Conservation (phyloP, 148 eudicot species). For the Fagopyrum homotropicum region DNA sequence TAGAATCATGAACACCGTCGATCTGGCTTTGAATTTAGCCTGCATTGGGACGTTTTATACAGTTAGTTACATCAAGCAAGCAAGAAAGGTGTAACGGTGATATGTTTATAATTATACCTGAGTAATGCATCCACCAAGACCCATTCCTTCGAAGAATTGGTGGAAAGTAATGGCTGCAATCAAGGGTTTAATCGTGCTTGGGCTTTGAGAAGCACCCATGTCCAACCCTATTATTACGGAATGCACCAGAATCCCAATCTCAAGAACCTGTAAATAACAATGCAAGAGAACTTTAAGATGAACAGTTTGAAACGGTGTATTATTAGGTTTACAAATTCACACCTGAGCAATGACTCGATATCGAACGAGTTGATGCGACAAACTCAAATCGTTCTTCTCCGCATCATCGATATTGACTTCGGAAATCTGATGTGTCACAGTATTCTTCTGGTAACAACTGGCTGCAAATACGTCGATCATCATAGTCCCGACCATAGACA, state of each 20-base stretch:
- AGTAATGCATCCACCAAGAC: slow-evolving; percentile 26
- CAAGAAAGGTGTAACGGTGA: too few relatives aligned
- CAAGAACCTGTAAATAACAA: slow-evolving; percentile 20
- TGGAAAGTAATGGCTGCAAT: slow-evolving; percentile 27
- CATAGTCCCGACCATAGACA: slow-evolving; percentile 25
- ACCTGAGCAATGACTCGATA: slow-evolving; percentile 43
- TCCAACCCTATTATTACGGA: slow-evolving; percentile 23
- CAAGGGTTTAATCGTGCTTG: slow-evolving; percentile 24
- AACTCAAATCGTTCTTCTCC: slow-evolving; percentile 18
- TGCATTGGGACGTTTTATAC: too few relatives aligned
- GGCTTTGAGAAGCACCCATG: slow-evolving; percentile 23
- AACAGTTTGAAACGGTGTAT: too few relatives aligned
- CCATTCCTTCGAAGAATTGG: slow-evolving; percentile 30
- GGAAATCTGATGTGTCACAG: neutral
- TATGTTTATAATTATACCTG: slow-evolving; percentile 16
- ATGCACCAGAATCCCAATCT: slow-evolving; percentile 26
- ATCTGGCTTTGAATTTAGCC: slow-evolving; percentile 13
- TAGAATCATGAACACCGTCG: slow-evolving; percentile 16
- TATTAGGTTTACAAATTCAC: neutral
- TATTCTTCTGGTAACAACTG: slow-evolving; percentile 16
- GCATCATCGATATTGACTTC: neutral
- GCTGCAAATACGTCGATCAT: slow-evolving; percentile 37
- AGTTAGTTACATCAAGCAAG: too few relatives aligned
- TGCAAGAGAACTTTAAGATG: too few relatives aligned
- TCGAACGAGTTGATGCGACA: slow-evolving; percentile 19